Percentiles rank a stretch among this genome's conserved stretches.
Conservation (phyloP, 139 green algal species). For the Volvox africanus region DNA sequence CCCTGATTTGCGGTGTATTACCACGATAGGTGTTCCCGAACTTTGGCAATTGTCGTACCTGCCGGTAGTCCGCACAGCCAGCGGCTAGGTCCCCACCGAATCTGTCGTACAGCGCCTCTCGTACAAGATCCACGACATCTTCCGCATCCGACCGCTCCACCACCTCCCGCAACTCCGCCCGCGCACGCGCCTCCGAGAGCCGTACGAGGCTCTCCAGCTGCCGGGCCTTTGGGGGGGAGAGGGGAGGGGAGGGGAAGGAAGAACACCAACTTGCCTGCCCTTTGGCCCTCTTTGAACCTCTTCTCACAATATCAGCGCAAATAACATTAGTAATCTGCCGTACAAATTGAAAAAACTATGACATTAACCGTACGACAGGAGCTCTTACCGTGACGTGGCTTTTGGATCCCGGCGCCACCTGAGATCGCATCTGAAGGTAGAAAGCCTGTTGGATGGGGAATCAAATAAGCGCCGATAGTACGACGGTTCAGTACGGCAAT, state of each 20-base stretch:
- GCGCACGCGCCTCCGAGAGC: slow-evolving; percentile 90
- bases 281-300: no score
- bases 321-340: no score
- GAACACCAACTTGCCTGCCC: not conserved
- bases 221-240: slow-evolving; percentile 62
- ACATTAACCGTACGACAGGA: no score
- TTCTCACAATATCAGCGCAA: no score
- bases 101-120: slow-evolving; percentile 71
- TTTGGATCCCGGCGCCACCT: slow-evolving; percentile 49
- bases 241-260: not conserved
- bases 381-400: slow-evolving; percentile 56
- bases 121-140: slow-evolving; percentile 68
- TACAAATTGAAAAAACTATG: no score
- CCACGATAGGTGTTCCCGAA: no score
- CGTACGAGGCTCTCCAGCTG: slow-evolving; percentile 95
- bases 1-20: no score
- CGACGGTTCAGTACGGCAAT: not conserved
- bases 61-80: slow-evolving; percentile 66
- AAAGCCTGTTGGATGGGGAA: slow-evolving; percentile 56
- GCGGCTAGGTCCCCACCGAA: slow-evolving; percentile 48
- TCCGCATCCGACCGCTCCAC: slow-evolving; percentile 82
- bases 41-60: not conserved
- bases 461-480: no score
- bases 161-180: slow-evolving; percentile 83
- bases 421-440: slow-evolving; percentile 81